Conservation (phyloP, 192 early-diverging fungal species). For the Mortierella antarctica region DNA sequence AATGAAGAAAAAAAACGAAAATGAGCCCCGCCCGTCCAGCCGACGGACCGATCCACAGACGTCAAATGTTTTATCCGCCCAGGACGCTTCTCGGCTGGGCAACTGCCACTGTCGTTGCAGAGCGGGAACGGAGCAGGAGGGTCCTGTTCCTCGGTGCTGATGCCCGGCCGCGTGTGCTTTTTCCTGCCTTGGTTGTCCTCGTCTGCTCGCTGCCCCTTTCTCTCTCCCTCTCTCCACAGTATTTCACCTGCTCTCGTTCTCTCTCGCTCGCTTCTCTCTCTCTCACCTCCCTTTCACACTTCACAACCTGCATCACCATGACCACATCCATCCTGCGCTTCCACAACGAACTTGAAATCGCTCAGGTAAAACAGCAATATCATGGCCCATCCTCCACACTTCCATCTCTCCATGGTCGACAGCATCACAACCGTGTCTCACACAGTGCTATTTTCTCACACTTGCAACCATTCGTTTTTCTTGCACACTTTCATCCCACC, state of each 20-base stretch:
- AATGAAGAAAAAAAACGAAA: too few relatives aligned
- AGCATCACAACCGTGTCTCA: too few relatives aligned
- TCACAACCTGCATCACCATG: neutral
- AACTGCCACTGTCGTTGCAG: too few relatives aligned
- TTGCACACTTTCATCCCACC: neutral
- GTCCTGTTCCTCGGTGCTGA: neutral
- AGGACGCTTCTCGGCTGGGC: too few relatives aligned
- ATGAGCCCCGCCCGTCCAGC: too few relatives aligned
- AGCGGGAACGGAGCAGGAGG: too few relatives aligned
- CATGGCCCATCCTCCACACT: too few relatives aligned
- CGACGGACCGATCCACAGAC: too few relatives aligned
- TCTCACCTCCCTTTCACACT: neutral
- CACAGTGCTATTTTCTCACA: neutral
- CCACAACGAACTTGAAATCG: conserved; percentile 4
- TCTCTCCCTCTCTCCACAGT: neutral
- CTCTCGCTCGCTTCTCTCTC: too few relatives aligned
- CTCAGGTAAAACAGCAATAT: neutral
- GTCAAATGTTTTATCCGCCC: too few relatives aligned
- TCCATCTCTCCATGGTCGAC: too few relatives aligned
- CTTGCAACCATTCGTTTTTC: neutral
- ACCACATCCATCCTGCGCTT: conserved; percentile 13
- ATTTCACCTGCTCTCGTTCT: neutral
- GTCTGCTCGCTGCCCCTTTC: neutral
- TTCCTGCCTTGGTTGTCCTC: neutral
- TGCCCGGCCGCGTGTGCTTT: neutral